These are phyloP conservation scores for Aspergillus fijiensis DNA, from an alignment of 2,329 filamentous ascomycete species.

Conservation along the genomic window DNA sequence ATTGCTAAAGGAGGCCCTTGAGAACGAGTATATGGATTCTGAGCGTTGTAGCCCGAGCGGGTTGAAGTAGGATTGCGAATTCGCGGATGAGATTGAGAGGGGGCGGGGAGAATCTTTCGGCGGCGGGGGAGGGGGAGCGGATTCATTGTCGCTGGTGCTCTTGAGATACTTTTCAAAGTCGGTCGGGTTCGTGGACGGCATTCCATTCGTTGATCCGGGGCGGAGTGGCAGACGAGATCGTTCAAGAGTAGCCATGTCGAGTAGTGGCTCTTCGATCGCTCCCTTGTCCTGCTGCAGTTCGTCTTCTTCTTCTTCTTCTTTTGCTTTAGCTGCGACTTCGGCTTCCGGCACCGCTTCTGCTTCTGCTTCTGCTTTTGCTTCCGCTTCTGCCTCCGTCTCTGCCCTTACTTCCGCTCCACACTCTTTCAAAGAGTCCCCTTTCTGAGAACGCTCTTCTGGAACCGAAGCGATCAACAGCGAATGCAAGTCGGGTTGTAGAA, in stretches of 20 bases:
- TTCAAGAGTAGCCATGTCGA: constrained; percentile 33
- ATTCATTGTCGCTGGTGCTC: constrained; percentile 35
- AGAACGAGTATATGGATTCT: constrained; percentile 91
- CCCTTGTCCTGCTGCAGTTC: background rate
- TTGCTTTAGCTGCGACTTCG: background rate
- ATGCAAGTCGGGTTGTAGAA: background rate
- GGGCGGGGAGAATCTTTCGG: constrained; percentile 37
- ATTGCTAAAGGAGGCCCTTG: constrained; percentile 85
- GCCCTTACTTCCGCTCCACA: background rate
- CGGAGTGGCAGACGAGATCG: constrained; percentile 24
- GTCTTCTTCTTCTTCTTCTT: background rate
- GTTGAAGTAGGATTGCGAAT: constrained; percentile 45
- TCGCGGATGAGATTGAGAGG: constrained; percentile 30
- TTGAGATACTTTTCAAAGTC: constrained; percentile 46
- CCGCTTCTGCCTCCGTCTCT: background rate
- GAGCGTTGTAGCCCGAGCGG: constrained; percentile 58
- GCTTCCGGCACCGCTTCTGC: background rate
- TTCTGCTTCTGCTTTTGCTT: background rate
- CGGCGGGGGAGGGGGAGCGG: constrained; percentile 32
- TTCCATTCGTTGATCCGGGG: constrained; percentile 16
- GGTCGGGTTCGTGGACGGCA: constrained; percentile 28
- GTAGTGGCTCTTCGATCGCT: constrained; percentile 7
- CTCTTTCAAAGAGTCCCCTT: background rate
- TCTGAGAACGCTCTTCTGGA: background rate
- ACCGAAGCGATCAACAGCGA: background rate